Evolutionary conservation across 2,329 filamentous ascomycete species (phyloP).

Genomic region (Aspergillus novofumigatus): DNA sequence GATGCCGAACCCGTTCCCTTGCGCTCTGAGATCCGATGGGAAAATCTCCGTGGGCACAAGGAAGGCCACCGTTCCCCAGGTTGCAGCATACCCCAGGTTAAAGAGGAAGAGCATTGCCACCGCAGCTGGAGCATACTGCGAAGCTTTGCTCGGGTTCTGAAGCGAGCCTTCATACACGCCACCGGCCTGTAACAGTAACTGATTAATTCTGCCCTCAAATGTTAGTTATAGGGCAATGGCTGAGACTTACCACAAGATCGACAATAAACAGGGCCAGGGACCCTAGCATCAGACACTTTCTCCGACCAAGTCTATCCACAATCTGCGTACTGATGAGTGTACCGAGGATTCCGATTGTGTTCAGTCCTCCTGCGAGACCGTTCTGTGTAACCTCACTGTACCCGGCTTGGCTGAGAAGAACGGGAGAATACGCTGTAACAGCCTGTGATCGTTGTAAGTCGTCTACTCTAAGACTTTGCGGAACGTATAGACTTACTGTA

Average conservation of each 20-base stretch:
- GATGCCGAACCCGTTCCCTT: conserved; percentile 57
- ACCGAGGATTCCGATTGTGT: conserved; percentile 50
- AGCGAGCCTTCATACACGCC: conserved; percentile 42
- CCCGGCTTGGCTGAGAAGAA: conserved; percentile 26
- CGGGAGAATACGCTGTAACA: conserved; percentile 35
- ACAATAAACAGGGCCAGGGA: conserved; percentile 38
- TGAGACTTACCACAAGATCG: conserved; percentile 35
- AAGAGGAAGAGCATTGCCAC: conserved; percentile 47
- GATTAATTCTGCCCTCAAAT: background rate
- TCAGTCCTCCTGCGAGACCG: conserved; percentile 49
- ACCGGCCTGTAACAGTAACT: conserved; percentile 27
- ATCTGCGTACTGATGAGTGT: conserved; percentile 51
- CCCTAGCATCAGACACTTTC: conserved; percentile 40
- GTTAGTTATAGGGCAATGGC: too few relatives aligned
- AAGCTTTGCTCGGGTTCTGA: conserved; percentile 31
- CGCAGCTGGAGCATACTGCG: conserved; percentile 42
- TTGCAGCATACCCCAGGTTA: conserved; percentile 41
- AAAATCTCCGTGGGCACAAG: conserved; percentile 55
- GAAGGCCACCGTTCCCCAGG: conserved; percentile 51
- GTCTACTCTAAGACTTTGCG: conserved; percentile 15
- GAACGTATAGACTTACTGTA: conserved; percentile 33
- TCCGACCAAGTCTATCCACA: conserved; percentile 48
- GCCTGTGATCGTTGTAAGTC: conserved; percentile 14
- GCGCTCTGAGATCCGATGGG: conserved; percentile 53
- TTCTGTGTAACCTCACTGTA: conserved; percentile 39